Evolutionary conservation across 805 yeast species (phyloP).

Genomic region (Lipomyces starkeyi): DNA sequence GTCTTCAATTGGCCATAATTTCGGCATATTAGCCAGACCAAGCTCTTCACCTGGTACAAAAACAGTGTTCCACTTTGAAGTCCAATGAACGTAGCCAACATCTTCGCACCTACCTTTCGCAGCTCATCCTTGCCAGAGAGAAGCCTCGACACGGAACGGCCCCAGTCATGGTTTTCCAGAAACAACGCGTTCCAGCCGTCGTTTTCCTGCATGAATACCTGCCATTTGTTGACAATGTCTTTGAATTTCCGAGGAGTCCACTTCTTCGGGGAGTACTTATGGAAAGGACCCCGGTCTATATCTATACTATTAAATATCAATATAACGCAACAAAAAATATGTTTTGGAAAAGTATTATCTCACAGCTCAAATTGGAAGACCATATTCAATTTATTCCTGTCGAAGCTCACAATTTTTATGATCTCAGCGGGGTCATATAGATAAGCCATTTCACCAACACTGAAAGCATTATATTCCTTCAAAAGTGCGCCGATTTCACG

Average conservation of each 20-base stretch:
- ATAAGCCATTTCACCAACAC: conserved; percentile 58
- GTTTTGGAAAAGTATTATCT: conserved; percentile 36
- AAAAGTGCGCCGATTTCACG: conserved; percentile 57
- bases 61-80: conserved; percentile 61
- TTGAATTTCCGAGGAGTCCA: conserved; percentile 30
- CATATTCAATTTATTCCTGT: conserved; percentile 48
- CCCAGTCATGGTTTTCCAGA: conserved; percentile 65
- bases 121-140: conserved; percentile 51
- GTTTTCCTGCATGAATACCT: conserved; percentile 52
- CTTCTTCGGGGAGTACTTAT: conserved; percentile 20
- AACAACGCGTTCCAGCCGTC: conserved; percentile 61
- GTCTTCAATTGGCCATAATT: conserved; percentile 52
- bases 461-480: conserved; percentile 57
- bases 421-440: conserved; percentile 44
- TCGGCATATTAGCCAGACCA: conserved; percentile 59
- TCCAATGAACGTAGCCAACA: conserved; percentile 55
- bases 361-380: conserved; percentile 48
- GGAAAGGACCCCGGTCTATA: conserved; percentile 28
- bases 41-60: conserved; percentile 65
- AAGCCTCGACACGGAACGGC: conserved; percentile 59
- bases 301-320: conserved; percentile 48
- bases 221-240: conserved; percentile 44
- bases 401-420: conserved; percentile 34
- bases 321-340: neutral
- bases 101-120: conserved; percentile 54